Base-by-base conservation (phyloP, 108 stramenopile species). In the Mediolabrus comicus region DNA sequence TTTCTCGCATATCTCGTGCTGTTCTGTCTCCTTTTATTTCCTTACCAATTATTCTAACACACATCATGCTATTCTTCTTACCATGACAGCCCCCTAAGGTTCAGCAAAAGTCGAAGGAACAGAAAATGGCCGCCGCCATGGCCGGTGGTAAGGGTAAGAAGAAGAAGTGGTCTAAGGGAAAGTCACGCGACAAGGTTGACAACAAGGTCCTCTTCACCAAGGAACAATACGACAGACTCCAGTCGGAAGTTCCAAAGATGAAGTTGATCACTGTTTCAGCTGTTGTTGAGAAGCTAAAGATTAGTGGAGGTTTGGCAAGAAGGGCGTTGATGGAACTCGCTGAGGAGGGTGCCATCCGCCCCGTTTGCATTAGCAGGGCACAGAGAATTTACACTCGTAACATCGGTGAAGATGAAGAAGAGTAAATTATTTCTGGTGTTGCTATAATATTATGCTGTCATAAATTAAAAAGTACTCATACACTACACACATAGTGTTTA, bases 111-210 rank as follows among this genome's bases (percentile, higher is more conserved):
- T 92, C 98, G 69, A 99, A 99, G 94, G 99, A 99, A 77, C 97
- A 97, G 63, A 99, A 99, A 96, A 97, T 98, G 95, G 98, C 98
- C 78, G 98, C 99, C 84, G 96, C 98, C 89, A 96, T 98, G 92
- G 99, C 98, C 69, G 99, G 99, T 68, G 97, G 96, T 76, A 98
- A 98, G 93, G 92, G 96, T 82, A 98, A 98, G 95, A 98, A 98
- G 90, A 99, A 99, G 92, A 97, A 97, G 92, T 99, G 99, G 99
- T 97, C 97, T 72, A 99, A 99, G 95, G 98, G 98, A 84, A 99
- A 99, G 95, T 83, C 91, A 77, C 89, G 98, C 65, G 98, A 99
- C 74, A 98, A 99, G 96, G 89, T 98, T 54, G 94, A 96, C 73
- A 99, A 99, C 92, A 96, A 97, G 86, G 99, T 99, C 49, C 92